A percentile compares a stretch with the other conserved stretches of the same genome.
Evolutionary conservation across 108 stramenopile genomes (phyloP).

Genomic region (Bacterosira constricta): DNA sequence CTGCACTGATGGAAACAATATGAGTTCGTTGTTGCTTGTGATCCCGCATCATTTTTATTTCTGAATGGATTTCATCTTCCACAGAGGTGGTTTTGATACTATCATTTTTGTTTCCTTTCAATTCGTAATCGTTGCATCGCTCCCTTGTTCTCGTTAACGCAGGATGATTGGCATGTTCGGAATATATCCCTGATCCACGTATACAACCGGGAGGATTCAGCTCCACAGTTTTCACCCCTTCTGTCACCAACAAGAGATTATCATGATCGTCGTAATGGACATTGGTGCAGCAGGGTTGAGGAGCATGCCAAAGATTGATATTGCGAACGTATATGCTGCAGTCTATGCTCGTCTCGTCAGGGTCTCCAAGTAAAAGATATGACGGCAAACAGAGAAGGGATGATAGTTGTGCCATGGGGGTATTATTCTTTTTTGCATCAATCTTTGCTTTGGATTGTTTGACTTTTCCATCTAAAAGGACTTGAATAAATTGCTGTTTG

Average conservation of each 20-base stretch:
- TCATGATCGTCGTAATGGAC: slow-evolving; percentile 47
- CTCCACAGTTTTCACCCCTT: slow-evolving; percentile 47
- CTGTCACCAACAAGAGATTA: slow-evolving; percentile 37
- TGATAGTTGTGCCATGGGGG: slow-evolving; percentile 20
- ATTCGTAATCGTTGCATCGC: not conserved
- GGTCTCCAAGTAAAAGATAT: slow-evolving; percentile 27
- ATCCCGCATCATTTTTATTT: slow-evolving; percentile 5
- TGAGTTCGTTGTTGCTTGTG: slow-evolving; percentile 16
- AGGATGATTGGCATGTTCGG: slow-evolving; percentile 54
- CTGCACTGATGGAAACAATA: slow-evolving; percentile 35
- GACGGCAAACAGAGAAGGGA: slow-evolving; percentile 31
- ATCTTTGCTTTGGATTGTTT: not conserved
- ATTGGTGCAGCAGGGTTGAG: slow-evolving; percentile 48
- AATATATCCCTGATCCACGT: slow-evolving; percentile 35
- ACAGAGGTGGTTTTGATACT: not conserved
- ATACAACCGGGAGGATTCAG: slow-evolving; percentile 46
- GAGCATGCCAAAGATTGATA: slow-evolving; percentile 51
- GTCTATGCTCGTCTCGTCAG: not conserved
- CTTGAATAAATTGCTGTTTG: not conserved
- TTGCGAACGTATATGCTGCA: slow-evolving; percentile 15
- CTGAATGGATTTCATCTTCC: not conserved
- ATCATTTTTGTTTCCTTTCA: not conserved
- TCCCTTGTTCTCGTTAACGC: slow-evolving; percentile 7
- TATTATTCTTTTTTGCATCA: not conserved
- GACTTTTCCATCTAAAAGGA: slow-evolving; percentile 28